A percentile compares a stretch with the other conserved stretches of the same genome.
phyloP scores from a whole-genome alignment of 805 yeast genomes.

The Wickerhamomyces rabaulensis region DNA sequence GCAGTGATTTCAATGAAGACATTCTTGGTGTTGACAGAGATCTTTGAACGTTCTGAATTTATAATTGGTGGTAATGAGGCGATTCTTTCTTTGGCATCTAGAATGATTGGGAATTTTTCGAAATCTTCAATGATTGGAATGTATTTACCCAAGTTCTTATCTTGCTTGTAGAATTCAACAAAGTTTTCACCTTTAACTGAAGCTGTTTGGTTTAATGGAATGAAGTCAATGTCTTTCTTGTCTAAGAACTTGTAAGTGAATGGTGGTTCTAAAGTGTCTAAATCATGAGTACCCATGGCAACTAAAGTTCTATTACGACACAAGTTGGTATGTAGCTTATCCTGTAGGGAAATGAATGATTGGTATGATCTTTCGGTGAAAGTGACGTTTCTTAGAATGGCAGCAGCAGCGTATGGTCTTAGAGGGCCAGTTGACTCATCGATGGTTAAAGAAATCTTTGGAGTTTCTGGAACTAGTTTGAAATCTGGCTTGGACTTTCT shows the following conservation, averaged over 20 bases:
- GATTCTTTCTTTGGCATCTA: slow-evolving; percentile 70
- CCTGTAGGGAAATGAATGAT: slow-evolving; percentile 93
- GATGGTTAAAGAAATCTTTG: slow-evolving; percentile 61
- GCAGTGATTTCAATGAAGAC: slow-evolving; percentile 94
- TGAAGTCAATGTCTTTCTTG: slow-evolving; percentile 71
- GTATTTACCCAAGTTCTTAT: slow-evolving; percentile 84
- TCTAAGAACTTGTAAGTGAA: slow-evolving; percentile 82
- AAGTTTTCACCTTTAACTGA: slow-evolving; percentile 70
- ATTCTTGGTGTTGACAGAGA: slow-evolving; percentile 76
- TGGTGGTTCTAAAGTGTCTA: slow-evolving; percentile 73
- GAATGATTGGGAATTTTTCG: slow-evolving; percentile 86
- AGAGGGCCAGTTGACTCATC: slow-evolving; percentile 66
- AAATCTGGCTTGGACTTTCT: slow-evolving; percentile 59
- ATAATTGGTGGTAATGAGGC: slow-evolving; percentile 96
- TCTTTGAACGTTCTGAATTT: slow-evolving; percentile 87
- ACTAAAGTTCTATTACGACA: slow-evolving; percentile 97
- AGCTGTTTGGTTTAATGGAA: slow-evolving; percentile 68
- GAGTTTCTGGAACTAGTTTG: slow-evolving; percentile 54
- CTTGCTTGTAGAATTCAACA: slow-evolving; percentile 86
- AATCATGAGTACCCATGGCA: slow-evolving; percentile 97
- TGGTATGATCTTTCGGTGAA: slow-evolving; percentile 86
- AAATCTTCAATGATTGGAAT: slow-evolving; percentile 83
- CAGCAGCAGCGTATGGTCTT: slow-evolving; percentile 94
- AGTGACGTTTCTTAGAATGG: slow-evolving; percentile 78
- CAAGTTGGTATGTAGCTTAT: slow-evolving; percentile 88